Evolutionary conservation across 192 early-diverging fungal genomes (phyloP).

Genomic region (Gigaspora rosea): DNA sequence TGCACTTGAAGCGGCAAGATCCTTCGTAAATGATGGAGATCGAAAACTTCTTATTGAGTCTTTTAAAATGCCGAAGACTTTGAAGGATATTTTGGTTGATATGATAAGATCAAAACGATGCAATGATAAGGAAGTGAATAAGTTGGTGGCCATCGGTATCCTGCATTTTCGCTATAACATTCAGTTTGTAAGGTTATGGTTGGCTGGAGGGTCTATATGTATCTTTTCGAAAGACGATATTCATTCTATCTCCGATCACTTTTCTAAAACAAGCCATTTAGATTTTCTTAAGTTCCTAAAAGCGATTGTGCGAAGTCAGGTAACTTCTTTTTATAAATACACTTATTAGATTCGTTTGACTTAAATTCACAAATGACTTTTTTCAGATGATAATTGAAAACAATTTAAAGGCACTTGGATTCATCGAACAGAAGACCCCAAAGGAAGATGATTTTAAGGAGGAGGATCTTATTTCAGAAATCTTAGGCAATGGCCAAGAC

Average conservation of each 20-base stretch:
- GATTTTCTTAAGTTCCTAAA: constrained; percentile 26
- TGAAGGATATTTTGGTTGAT: constrained; percentile 25
- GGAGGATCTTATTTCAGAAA: constrained; percentile 18
- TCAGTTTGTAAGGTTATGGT: constrained; percentile 22
- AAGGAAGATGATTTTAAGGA: constrained; percentile 19
- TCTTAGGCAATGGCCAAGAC: constrained; percentile 3
- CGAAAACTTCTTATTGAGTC: constrained; percentile 7
- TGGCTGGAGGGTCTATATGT: constrained; percentile 11
- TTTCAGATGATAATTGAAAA: constrained; percentile 24
- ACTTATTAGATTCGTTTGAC: background rate
- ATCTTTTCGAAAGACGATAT: constrained; percentile 20
- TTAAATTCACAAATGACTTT: constrained; percentile 19
- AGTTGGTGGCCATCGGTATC: constrained; percentile 2
- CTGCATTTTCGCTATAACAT: constrained; percentile 23
- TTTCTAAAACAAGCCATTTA: constrained; percentile 15
- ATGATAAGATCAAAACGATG: constrained; percentile 22
- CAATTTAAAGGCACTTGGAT: constrained; percentile 22
- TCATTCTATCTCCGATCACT: constrained; percentile 18
- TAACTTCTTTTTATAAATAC: constrained; percentile 15
- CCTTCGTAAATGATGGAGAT: constrained; percentile 16
- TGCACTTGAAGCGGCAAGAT: constrained; percentile 18
- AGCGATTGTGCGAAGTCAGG: constrained; percentile 21
- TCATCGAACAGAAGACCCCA: constrained; percentile 10
- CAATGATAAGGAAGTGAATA: constrained; percentile 7
- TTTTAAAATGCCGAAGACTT: constrained; percentile 28